Evolutionary conservation across 768 basidiomycete species (phyloP).

Genomic region (Pulveroboletus sp.): DNA sequence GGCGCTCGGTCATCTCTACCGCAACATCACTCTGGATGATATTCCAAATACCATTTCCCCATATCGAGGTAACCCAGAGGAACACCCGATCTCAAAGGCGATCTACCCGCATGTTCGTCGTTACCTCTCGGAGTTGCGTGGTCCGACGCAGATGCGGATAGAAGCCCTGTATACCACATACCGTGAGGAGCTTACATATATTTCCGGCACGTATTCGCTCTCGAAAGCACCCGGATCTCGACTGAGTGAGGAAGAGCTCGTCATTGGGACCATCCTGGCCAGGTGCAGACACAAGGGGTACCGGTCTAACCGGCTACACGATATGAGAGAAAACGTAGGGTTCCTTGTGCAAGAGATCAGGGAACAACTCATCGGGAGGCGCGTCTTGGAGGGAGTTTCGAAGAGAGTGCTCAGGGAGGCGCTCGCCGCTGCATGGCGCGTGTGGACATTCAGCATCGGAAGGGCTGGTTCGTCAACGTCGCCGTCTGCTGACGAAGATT

Average conservation of each 20-base stretch:
- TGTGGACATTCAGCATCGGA: conserved; percentile 56
- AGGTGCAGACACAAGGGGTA: conserved; percentile 62
- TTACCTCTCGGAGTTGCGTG: conserved; percentile 11
- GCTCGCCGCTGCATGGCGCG: conserved; percentile 58
- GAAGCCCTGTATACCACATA: conserved; percentile 38
- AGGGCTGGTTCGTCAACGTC: conserved; percentile 30
- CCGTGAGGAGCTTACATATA: conserved; percentile 64
- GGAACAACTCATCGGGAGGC: conserved; percentile 31
- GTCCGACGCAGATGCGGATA: conserved; percentile 8
- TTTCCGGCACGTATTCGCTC: conserved; percentile 65
- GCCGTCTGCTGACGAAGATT: conserved; percentile 20
- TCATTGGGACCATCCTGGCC: conserved; percentile 70
- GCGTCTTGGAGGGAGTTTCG: conserved; percentile 15
- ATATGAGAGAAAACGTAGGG: conserved; percentile 58
- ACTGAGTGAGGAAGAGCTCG: conserved; percentile 71
- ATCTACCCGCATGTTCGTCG: conserved; percentile 22
- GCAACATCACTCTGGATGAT: conserved; percentile 51
- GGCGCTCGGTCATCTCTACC: conserved; percentile 71
- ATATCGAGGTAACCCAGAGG: conserved; percentile 13
- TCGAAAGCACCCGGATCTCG: conserved; percentile 52
- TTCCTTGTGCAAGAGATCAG: conserved; percentile 53
- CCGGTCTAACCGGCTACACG: conserved; percentile 54
- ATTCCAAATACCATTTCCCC: conserved; percentile 17
- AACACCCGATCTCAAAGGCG: conserved; percentile 32
- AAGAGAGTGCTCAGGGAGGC: conserved; percentile 32